phyloP scores from a whole-genome alignment of 2,329 filamentous ascomycete genomes.

The Rhinocladiella similis region DNA sequence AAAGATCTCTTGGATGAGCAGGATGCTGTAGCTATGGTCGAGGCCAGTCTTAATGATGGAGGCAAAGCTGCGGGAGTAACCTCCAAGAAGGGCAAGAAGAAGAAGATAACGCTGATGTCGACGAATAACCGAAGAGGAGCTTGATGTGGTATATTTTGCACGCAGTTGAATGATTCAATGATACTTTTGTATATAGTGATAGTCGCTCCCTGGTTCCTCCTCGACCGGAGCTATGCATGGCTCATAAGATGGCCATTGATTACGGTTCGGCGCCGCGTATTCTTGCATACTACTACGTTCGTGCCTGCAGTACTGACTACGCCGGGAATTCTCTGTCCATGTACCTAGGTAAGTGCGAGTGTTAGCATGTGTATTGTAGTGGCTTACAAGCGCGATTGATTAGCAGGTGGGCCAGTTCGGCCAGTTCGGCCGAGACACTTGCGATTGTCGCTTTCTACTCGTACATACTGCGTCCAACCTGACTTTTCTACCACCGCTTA shows the following conservation, averaged over 20 bases:
- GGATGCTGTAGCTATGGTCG: slow-evolving; percentile 53
- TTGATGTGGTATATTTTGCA: slow-evolving; percentile 33
- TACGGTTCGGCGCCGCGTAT: no score
- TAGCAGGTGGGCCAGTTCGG: neutral
- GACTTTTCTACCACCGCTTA: no score
- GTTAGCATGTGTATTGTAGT: no score
- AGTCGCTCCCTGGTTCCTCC: neutral
- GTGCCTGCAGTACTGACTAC: no score
- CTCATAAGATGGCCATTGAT: neutral
- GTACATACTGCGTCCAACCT: neutral
- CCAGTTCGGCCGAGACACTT: neutral
- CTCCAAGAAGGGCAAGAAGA: slow-evolving; percentile 57
- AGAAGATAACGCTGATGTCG: slow-evolving; percentile 70
- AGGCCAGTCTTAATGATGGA: slow-evolving; percentile 34
- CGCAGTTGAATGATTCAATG: neutral
- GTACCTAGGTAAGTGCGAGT: no score
- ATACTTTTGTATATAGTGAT: slow-evolving; percentile 2
- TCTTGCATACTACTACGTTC: no score
- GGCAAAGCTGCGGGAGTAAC: slow-evolving; percentile 25
- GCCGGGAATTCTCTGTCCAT: no score
- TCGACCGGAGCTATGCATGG: neutral
- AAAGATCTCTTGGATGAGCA: slow-evolving; percentile 69
- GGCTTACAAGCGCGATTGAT: no score
- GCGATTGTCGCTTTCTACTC: neutral
- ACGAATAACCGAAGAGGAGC: slow-evolving; percentile 62